Percentiles rank a stretch among this genome's conserved stretches.
phyloP scores from a whole-genome alignment of 352 stramenopile genomes.

The Globisporangium alternatum region DNA sequence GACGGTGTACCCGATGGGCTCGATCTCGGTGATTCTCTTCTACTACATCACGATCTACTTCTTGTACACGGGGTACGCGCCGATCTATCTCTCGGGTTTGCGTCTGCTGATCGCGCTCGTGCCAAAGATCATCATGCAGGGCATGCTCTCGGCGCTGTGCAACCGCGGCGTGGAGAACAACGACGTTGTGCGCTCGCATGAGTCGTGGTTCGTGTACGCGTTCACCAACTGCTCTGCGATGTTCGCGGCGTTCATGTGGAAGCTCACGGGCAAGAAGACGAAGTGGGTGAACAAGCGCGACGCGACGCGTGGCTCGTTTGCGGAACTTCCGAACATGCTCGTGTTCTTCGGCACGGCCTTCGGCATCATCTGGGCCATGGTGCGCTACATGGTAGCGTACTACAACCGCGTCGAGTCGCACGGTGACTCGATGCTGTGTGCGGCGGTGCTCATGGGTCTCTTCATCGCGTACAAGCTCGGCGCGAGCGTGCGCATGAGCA shows the following conservation, averaged over 20 bases:
- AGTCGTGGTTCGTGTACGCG: constrained; percentile 84
- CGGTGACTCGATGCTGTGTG: constrained; percentile 67
- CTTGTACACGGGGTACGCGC: constrained; percentile 73
- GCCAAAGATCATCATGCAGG: constrained; percentile 77
- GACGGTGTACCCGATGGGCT: constrained; percentile 77
- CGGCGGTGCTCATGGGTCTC: constrained; percentile 76
- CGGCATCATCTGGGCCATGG: constrained; percentile 63
- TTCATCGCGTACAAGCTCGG: constrained; percentile 81
- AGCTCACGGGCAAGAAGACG: constrained; percentile 75
- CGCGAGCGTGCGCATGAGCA: constrained; percentile 80
- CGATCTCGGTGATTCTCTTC: constrained; percentile 69
- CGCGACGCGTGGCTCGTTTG: constrained; percentile 57
- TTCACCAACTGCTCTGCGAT: constrained; percentile 82
- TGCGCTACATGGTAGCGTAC: constrained; percentile 78
- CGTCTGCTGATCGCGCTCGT: constrained; percentile 75
- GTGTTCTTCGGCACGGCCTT: constrained; percentile 71
- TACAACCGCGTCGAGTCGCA: constrained; percentile 49
- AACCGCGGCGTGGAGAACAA: constrained; percentile 85
- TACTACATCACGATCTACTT: constrained; percentile 88
- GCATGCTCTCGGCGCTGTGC: constrained; percentile 70
- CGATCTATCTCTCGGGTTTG: constrained; percentile 73
- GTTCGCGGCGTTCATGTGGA: constrained; percentile 78
- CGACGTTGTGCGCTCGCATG: constrained; percentile 78
- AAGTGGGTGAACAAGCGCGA: constrained; percentile 81
- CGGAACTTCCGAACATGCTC: constrained; percentile 74